These are phyloP conservation scores for Mycosphaerella sp. DNA, from an alignment of 2,329 filamentous ascomycete genomes.

Conservation along the genomic window DNA sequence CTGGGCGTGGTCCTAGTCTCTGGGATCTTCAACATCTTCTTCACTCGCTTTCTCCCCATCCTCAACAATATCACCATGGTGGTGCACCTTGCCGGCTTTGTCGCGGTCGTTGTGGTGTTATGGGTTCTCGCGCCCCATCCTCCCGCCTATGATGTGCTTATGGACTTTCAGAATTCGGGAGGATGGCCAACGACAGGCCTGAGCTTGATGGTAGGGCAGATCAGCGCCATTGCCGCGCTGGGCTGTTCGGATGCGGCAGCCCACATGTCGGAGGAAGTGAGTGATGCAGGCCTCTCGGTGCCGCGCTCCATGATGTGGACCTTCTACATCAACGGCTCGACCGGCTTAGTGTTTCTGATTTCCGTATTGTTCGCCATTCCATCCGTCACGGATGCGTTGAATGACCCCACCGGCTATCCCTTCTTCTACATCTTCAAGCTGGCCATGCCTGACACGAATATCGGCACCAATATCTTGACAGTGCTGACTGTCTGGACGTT, in stretches of 20 bases:
- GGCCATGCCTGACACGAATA: slow-evolving; percentile 17
- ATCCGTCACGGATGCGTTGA: slow-evolving; percentile 19
- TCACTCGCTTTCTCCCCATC: slow-evolving; percentile 16
- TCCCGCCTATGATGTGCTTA: slow-evolving; percentile 28
- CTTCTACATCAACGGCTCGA: slow-evolving; percentile 21
- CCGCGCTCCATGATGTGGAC: slow-evolving; percentile 29
- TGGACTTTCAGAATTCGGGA: slow-evolving; percentile 23
- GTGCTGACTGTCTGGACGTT: slow-evolving; percentile 14
- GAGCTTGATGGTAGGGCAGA: slow-evolving; percentile 27
- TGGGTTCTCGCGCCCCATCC: slow-evolving; percentile 20
- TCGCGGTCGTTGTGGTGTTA: slow-evolving; percentile 15
- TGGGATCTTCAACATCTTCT: slow-evolving; percentile 20
- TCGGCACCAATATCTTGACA: slow-evolving; percentile 17
- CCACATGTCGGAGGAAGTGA: slow-evolving; percentile 24
- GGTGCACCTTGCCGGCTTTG: slow-evolving; percentile 17
- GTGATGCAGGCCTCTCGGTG: slow-evolving; percentile 22
- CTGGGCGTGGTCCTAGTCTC: slow-evolving; percentile 18
- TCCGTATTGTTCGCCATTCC: slow-evolving; percentile 19
- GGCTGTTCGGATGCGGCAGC: slow-evolving; percentile 20
- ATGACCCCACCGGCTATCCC: slow-evolving; percentile 19
- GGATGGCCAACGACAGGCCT: slow-evolving; percentile 28
- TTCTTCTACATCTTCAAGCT: slow-evolving; percentile 19
- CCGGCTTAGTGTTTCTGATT: slow-evolving; percentile 17
- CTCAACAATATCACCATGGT: slow-evolving; percentile 20
- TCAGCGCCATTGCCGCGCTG: slow-evolving; percentile 20